A percentile compares a stretch with the other conserved stretches of the same genome.
Evolutionary conservation across 2,329 filamentous ascomycete genomes (phyloP).

Genomic region (Sporothrix luriei): DNA sequence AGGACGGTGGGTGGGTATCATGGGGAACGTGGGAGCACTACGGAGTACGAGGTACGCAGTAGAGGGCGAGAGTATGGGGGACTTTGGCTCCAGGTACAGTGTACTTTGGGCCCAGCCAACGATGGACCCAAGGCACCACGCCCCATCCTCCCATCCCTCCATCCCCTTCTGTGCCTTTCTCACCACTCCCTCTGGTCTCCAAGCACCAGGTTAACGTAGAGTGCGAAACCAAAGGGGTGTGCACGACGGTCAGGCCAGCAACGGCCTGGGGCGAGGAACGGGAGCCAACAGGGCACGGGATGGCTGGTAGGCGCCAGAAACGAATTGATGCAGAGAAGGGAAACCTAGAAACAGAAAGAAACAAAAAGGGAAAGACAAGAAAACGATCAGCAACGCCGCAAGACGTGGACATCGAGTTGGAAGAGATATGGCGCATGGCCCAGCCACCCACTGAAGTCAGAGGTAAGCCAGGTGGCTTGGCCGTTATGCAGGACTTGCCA

Average conservation of each 20-base stretch:
- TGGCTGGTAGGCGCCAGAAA: not conserved
- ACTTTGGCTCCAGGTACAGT: not conserved
- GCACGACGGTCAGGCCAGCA: not conserved
- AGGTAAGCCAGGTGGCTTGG: not conserved
- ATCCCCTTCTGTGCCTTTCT: not conserved
- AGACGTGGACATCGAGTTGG: not conserved
- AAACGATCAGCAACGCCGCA: not conserved
- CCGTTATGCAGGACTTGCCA: constrained; percentile 3
- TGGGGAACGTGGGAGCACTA: no score
- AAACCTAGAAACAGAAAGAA: not conserved
- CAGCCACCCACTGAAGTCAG: not conserved
- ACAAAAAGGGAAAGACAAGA: not conserved
- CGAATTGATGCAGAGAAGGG: not conserved
- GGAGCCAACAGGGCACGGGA: not conserved
- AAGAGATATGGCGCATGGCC: not conserved
- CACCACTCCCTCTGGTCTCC: not conserved
- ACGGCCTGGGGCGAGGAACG: not conserved
- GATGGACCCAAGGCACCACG: not conserved
- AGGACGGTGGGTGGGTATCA: not conserved
- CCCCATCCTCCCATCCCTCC: not conserved
- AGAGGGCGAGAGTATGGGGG: not conserved
- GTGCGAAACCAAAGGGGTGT: not conserved
- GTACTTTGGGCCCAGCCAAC: constrained; percentile 8
- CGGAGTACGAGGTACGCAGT: no score
- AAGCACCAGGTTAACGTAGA: constrained; percentile 25